Base-by-base conservation (phyloP, 768 basidiomycete species). In the Hygrocybe punicea region DNA sequence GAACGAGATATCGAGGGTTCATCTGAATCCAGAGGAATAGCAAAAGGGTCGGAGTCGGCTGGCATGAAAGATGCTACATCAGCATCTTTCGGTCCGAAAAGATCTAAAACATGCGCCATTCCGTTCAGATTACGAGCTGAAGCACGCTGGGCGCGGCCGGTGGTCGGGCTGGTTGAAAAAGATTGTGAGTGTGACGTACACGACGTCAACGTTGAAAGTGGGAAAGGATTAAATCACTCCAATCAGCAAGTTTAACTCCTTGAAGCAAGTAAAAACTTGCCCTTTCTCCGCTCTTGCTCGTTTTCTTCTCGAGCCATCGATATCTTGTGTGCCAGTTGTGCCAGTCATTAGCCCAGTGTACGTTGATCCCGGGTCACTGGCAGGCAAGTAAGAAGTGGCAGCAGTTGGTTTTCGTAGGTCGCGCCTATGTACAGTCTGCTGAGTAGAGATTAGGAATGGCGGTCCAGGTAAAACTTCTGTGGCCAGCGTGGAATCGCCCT, bases 391-490 rank as follows among this genome's bases (percentile, higher is more conserved):
- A 60, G 91, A 91, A 73, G 84, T 78, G 58, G 80, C 73, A 62
- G 80, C 75, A 61, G 80, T 71, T 51, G 86, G 83, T 74, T 92
- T 91, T 78, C 81, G 89, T 66, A 85, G 85, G 77, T 93, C 90
- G 69, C 87, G 85, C 76, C 86, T 89, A 67, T 84, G 79, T 54
- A 81, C 77, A 65, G 81, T 75, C 74, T 89, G 87, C 73, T 86
- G 86, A 57, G 84, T 74, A 64, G 87, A 84, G 62, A 79, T 76
- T 60, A 91, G 71, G 62, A 90, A 83, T 52, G 91, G 91, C 58
- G 91, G 91, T 23, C 90, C 91, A 67, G 91, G 91, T 65, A 93
- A 81, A 76, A 93, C 87, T 81, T 93, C 91, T 58, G 91, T 93
- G 60, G 92, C 91, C 65, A 92, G 81, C 61, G 82, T 79, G 55